Evolutionary conservation across 2,329 filamentous ascomycete species (phyloP).

Genomic region (Venturia pyrina): DNA sequence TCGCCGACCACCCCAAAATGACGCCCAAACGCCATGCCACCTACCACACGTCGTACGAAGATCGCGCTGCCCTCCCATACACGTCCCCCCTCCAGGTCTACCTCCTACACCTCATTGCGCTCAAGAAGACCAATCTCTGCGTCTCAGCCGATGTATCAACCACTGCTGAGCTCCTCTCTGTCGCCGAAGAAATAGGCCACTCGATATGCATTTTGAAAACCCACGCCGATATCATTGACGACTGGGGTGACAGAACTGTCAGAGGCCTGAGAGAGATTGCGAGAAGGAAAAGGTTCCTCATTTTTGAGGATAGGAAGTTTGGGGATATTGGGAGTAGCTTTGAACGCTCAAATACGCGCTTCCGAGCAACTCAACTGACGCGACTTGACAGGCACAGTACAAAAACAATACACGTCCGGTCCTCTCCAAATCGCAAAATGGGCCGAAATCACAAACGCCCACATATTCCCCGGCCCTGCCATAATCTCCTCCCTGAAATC

Average conservation of each 20-base stretch:
- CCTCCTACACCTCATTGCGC: constrained; percentile 38
- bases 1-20: not conserved
- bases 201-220: constrained; percentile 52
- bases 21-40: constrained; percentile 1
- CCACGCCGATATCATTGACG: constrained; percentile 51
- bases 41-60: constrained; percentile 27
- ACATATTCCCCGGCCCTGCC: constrained; percentile 42
- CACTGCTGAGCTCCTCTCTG: constrained; percentile 42
- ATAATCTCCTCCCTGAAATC: constrained; percentile 41
- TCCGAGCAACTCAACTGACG: constrained; percentile 12
- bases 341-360: not conserved
- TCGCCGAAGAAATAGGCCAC: constrained; percentile 50
- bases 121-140: constrained; percentile 43
- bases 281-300: constrained; percentile 38
- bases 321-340: constrained; percentile 44
- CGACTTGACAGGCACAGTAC: constrained; percentile 36
- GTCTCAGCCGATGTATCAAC: constrained; percentile 49
- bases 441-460: constrained; percentile 43
- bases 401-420: constrained; percentile 44
- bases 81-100: constrained; percentile 37
- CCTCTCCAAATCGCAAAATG: constrained; percentile 41
- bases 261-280: constrained; percentile 37
- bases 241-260: constrained; percentile 48
- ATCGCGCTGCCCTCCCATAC: constrained; percentile 33
- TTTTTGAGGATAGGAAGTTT: constrained; percentile 48